Base-by-base conservation (phyloP, 805 yeast species). In the Kodamaea fukazawae region DNA sequence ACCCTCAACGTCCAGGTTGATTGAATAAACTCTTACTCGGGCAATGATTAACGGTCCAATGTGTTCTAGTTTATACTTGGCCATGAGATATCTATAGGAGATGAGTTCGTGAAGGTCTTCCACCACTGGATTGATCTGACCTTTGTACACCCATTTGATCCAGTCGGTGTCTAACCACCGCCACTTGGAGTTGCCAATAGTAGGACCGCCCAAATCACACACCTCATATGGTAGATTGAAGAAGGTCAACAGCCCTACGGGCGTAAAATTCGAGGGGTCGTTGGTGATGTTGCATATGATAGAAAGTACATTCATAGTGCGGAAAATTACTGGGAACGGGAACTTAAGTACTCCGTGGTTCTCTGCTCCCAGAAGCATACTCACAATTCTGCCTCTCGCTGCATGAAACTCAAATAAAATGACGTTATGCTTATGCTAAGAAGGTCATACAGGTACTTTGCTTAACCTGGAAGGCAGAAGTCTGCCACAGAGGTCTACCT, bases 111-210 rank as follows among this genome's bases (percentile, higher is more conserved):
- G 57, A 17, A 80, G 46, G 34, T 73, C 73, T 4, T 33, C 36
- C 11, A 38, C 32, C 16, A 32, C 14, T 12, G 36, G 34, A 32
- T 28, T 32, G n/a, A 38, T 27, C 3, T 22, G 17, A 7, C 31
- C 37, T 11, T 29, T 28, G 23, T 30, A 23, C 4, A 29, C 14
- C 13, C 23, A 15, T n/a, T 75, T 75, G 13, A 38, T 14, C 26
- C 18, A 27, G 12, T 75, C 75, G 7, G 75, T 61, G 44, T 78
- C 79, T 11, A 78, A 57, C 86, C 85, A 79, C 36, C 35, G 49
- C 85, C 86, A 81, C 1, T 31, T 20, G 14, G 23, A 30, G 8
- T 18, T 11, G 0, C 73, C 66, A 7, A 41, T 42, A 0, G 62
- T 25, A 0, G 73, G 75, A 3, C 57, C 51, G 17, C 56, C 4